These are phyloP conservation scores for Fusarium nodosum DNA, from an alignment of 2,329 filamentous ascomycete genomes.

Conservation along the genomic window DNA sequence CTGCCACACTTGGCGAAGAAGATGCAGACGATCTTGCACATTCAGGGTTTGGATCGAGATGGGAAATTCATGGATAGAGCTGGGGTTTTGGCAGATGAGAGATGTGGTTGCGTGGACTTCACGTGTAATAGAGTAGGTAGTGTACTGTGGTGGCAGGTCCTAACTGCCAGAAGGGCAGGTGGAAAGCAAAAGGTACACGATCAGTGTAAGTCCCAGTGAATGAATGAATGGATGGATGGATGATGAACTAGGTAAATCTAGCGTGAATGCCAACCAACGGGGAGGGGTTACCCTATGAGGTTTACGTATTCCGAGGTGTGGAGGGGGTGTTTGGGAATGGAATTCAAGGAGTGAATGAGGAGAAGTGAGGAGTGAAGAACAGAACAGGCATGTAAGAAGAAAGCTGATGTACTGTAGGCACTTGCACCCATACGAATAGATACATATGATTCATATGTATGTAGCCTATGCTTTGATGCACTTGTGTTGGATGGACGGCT, in stretches of 20 bases:
- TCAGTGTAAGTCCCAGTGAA: conserved; percentile 6
- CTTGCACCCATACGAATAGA: conserved; percentile 27
- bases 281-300: conserved; percentile 45
- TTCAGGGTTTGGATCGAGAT: conserved; percentile 41
- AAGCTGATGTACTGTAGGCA: conserved; percentile 13
- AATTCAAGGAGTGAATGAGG: conserved; percentile 2
- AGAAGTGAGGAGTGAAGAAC: neutral
- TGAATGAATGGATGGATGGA: neutral
- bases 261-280: conserved; percentile 31
- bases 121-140: conserved; percentile 9
- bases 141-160: conserved; percentile 2
- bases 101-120: conserved; percentile 25
- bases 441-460: conserved; percentile 29
- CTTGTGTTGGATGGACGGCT: neutral
- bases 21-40: conserved; percentile 36
- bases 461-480: conserved; percentile 3
- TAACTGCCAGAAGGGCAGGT: conserved; percentile 11
- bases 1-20: conserved; percentile 28
- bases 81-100: conserved; percentile 12
- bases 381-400: neutral
- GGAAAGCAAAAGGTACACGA: conserved; percentile 5
- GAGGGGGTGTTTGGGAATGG: conserved; percentile 21
- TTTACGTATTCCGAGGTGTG: conserved; percentile 38
- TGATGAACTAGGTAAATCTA: conserved; percentile 24
- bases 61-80: conserved; percentile 28